phyloP scores from a whole-genome alignment of 225 moss, liverwort and hornwort genomes.

The Rhytidiadelphus loreus region DNA sequence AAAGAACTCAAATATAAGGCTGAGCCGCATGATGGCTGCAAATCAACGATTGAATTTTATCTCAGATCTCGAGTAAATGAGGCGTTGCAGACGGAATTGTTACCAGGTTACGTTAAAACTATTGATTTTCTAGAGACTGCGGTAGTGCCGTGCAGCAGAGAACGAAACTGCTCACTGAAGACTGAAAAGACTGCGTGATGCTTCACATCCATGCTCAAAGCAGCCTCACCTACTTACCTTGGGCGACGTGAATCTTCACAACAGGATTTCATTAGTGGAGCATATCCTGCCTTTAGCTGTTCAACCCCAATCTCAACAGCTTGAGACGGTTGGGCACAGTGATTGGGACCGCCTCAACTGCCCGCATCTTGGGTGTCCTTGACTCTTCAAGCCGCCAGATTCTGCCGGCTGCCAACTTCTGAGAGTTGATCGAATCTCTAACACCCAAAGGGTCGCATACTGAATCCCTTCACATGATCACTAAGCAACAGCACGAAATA shows the following conservation, averaged over 20 bases:
- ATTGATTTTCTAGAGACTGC: background rate
- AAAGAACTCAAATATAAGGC: background rate
- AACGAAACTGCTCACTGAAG: background rate
- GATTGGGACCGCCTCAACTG: slow-evolving; percentile 10
- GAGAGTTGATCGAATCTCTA: background rate
- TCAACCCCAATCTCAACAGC: background rate
- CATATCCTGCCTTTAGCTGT: background rate
- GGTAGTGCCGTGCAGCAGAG: background rate
- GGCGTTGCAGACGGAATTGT: background rate
- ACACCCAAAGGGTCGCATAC: background rate
- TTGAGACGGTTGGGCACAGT: background rate
- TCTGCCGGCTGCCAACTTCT: background rate
- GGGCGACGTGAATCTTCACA: background rate
- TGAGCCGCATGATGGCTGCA: background rate
- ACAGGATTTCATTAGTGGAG: background rate
- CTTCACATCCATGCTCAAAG: background rate
- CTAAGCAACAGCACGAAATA: background rate
- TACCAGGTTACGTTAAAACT: background rate
- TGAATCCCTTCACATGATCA: background rate
- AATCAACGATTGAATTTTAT: background rate
- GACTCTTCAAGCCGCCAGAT: slow-evolving; percentile 1
- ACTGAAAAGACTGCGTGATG: background rate
- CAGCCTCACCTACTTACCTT: background rate
- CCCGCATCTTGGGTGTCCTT: background rate
- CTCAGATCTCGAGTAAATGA: background rate